Evolutionary conservation across 352 stramenopile species (phyloP).

Genomic region (Globisporangium cederbergense): DNA sequence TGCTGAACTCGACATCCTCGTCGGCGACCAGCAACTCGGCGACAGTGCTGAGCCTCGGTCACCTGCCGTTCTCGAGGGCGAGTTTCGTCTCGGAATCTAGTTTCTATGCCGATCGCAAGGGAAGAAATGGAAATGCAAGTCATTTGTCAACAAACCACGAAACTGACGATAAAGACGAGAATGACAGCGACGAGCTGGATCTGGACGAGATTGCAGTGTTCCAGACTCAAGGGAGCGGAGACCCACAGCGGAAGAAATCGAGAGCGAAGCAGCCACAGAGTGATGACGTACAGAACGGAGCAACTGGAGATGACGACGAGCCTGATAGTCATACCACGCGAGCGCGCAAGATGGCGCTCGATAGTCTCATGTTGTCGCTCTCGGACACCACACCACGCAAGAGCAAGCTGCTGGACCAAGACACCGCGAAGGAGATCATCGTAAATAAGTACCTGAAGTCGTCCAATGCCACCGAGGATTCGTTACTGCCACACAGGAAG

Average conservation of each 20-base stretch:
- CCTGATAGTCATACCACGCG: slow-evolving; percentile 10
- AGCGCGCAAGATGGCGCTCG: slow-evolving; percentile 43
- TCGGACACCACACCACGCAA: slow-evolving; percentile 22
- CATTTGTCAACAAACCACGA: slow-evolving; percentile 14
- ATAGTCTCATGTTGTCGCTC: slow-evolving; percentile 35
- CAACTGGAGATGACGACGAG: background rate
- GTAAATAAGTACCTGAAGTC: slow-evolving; percentile 47
- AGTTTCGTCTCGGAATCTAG: slow-evolving; percentile 16
- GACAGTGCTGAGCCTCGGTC: slow-evolving; percentile 9
- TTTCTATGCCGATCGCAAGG: slow-evolving; percentile 8
- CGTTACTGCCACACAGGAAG: background rate
- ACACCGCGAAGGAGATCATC: slow-evolving; percentile 38
- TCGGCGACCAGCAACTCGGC: slow-evolving; percentile 3
- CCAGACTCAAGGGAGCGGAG: background rate
- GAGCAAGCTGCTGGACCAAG: slow-evolving; percentile 32
- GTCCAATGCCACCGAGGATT: background rate
- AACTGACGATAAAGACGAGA: slow-evolving; percentile 12
- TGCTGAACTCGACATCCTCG: background rate
- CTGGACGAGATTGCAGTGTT: background rate
- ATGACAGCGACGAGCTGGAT: slow-evolving; percentile 1
- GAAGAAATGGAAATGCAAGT: background rate
- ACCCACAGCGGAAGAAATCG: background rate
- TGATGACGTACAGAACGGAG: slow-evolving; percentile 11
- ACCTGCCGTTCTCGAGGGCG: slow-evolving; percentile 11
- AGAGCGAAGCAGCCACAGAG: background rate